These are phyloP conservation scores for Rhizoclosmatium hyalinum DNA, from an alignment of 371 early-diverging fungal genomes.

Conservation along the genomic window DNA sequence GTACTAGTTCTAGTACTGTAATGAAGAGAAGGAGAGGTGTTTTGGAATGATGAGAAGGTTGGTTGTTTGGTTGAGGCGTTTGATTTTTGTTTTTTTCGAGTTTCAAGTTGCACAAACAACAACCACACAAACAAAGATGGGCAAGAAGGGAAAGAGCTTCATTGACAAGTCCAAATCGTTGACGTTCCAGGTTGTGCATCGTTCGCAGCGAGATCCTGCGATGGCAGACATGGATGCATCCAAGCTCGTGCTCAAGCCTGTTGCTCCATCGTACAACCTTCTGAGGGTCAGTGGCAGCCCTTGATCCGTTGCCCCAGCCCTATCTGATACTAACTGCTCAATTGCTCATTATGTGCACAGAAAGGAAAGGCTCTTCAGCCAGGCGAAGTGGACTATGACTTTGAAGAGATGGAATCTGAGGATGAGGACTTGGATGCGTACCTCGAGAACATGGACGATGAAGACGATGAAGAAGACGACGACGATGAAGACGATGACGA, in stretches of 20 bases:
- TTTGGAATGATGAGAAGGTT: not conserved
- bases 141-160: constrained; percentile 73
- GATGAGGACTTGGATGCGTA: constrained; percentile 60
- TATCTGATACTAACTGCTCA: not conserved
- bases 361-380: constrained; percentile 42
- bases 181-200: constrained; percentile 89
- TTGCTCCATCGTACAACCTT: constrained; percentile 71
- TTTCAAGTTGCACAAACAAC: not conserved
- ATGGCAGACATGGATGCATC: constrained; percentile 82
- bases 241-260: constrained; percentile 81
- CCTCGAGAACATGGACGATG: constrained; percentile 29
- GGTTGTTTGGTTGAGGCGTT: not conserved
- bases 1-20: too few relatives aligned
- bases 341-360: constrained; percentile 30
- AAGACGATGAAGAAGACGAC: constrained; percentile 30
- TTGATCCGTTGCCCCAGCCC: not conserved
- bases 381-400: constrained; percentile 34
- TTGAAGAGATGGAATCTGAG: constrained; percentile 34
- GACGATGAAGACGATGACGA: constrained; percentile 35
- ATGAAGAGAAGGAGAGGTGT: too few relatives aligned
- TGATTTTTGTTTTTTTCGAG: constrained; percentile 1
- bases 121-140: constrained; percentile 1
- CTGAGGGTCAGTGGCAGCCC: constrained; percentile 59
- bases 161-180: constrained; percentile 85
- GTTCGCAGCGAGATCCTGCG: constrained; percentile 94